Evolutionary conservation across 2,329 filamentous ascomycete species (phyloP), one percentile per base, ranked within the genome.

Genomic region (Calonectria pseudoturangicola): DNA sequence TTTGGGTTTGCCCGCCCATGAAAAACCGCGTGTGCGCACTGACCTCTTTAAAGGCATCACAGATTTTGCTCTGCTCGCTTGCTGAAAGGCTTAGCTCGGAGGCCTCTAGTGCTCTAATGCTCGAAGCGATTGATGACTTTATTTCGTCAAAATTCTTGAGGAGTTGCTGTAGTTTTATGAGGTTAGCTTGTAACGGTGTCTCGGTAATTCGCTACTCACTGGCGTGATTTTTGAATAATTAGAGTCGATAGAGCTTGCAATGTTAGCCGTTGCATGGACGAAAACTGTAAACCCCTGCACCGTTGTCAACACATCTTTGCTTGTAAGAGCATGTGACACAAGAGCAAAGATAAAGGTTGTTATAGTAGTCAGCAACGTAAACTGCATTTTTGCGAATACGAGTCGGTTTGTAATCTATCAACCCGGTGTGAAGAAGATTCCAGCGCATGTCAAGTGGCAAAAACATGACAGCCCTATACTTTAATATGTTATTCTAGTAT

Each of bases 21-120:
- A 63, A n/a, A 15, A 15, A n/a, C 33, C 18, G 25, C 41, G 3
- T 15, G 33, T 16, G 41, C 5, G 58, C 58, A 63, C 58, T 63
- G 39, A 63, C 58, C 58, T 43, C 25, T n/a, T 4, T 33, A 18
- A 63, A 63, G 58, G 25, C 25, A 63, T 63, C 58, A 21, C 58
- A 63, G 27, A 63, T 63, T 21, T 43, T 33, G 16, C 25, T 30
- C 58, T 63, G 58, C 8, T 63, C 58, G 25, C 9, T 25, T 2
- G 39, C 25, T 33, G 39, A 16, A 33, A 63, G 30, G 18, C 25
- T 60, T 41, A 41, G 9, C 54, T 60, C 54, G 54, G 54, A 60
- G 36, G 54, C 54, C 54, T 60, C 54, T 18, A 60, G 7, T 13
- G 54, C 54, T 8, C 21, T 27, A 12, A 41, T 60, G 54, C 36